Conservation (phyloP, 1,284 basidiomycete genomes). For the Coriolopsis trogii region DNA sequence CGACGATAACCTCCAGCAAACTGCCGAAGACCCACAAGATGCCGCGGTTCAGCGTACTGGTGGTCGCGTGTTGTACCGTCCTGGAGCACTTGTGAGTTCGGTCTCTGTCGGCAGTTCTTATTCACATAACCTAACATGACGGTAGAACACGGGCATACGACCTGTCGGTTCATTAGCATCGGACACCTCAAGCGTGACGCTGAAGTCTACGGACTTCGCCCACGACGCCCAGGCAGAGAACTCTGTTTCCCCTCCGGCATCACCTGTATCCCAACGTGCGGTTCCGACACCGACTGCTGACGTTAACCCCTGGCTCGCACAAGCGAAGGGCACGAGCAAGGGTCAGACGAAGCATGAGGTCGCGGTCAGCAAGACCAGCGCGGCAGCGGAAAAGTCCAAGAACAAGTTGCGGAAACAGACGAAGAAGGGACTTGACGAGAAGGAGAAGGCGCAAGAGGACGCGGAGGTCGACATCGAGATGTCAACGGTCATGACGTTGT, state of each 20-base stretch:
- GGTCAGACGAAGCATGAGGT: constrained; percentile 71
- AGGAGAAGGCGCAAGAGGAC: constrained; percentile 66
- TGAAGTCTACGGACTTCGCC: constrained; percentile 61
- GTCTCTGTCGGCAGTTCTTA: background rate
- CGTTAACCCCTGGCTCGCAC: constrained; percentile 76
- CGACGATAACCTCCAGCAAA: constrained; percentile 39
- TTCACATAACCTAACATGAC: background rate
- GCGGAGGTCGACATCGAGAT: constrained; percentile 77
- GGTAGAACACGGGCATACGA: constrained; percentile 25
- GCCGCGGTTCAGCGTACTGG: constrained; percentile 51
- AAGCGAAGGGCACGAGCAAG: constrained; percentile 39
- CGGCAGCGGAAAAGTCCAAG: constrained; percentile 62
- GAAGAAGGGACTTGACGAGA: constrained; percentile 55
- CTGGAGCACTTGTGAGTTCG: constrained; percentile 45
- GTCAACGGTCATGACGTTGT: constrained; percentile 51
- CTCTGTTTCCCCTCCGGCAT: constrained; percentile 19
- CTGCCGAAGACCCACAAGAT: constrained; percentile 38
- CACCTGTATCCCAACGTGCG: constrained; percentile 19
- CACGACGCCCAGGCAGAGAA: constrained; percentile 30
- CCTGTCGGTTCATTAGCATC: constrained; percentile 53
- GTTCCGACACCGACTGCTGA: constrained; percentile 25
- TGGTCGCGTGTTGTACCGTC: constrained; percentile 60
- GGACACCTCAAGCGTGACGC: constrained; percentile 70
- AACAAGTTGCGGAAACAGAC: constrained; percentile 69
- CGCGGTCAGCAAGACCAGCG: constrained; percentile 65